These are phyloP conservation scores for Millerozyma miso DNA, from an alignment of 805 yeast species.

Conservation along the genomic window DNA sequence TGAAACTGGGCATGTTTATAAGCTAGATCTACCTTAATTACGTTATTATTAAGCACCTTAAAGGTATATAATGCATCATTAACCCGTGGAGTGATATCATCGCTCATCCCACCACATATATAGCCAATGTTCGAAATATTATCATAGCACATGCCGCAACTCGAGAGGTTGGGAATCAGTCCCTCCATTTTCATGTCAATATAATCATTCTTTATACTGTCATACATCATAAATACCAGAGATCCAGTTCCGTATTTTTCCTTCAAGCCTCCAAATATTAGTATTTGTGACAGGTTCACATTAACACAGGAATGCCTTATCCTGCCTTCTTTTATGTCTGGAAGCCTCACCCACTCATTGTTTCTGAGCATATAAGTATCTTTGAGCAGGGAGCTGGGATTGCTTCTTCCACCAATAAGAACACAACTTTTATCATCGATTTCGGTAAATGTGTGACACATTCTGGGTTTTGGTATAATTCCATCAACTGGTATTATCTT, in stretches of 20 bases:
- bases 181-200: constrained; percentile 12
- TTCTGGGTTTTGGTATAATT: constrained; percentile 43
- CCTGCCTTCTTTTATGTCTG: constrained; percentile 41
- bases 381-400: constrained; percentile 46
- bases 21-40: constrained; percentile 13
- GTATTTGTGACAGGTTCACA: constrained; percentile 20
- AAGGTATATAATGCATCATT: constrained; percentile 34
- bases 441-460: constrained; percentile 53
- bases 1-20: constrained; percentile 27
- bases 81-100: constrained; percentile 23
- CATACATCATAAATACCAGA: constrained; percentile 17
- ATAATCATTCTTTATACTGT: constrained; percentile 9
- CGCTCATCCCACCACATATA: constrained; percentile 46
- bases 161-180: constrained; percentile 21
- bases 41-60: constrained; percentile 10
- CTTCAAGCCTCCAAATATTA: constrained; percentile 50
- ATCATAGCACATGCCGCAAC: constrained; percentile 32
- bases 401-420: constrained; percentile 63
- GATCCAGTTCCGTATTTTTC: constrained; percentile 1
- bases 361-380: constrained; percentile 24
- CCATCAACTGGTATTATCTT: constrained; percentile 14
- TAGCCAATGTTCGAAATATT: constrained; percentile 29
- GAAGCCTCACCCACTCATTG: constrained; percentile 37
- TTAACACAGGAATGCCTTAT: constrained; percentile 47
- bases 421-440: constrained; percentile 25